Conservation (phyloP, 805 yeast species). For the Wilhelminamyces savonicus region DNA sequence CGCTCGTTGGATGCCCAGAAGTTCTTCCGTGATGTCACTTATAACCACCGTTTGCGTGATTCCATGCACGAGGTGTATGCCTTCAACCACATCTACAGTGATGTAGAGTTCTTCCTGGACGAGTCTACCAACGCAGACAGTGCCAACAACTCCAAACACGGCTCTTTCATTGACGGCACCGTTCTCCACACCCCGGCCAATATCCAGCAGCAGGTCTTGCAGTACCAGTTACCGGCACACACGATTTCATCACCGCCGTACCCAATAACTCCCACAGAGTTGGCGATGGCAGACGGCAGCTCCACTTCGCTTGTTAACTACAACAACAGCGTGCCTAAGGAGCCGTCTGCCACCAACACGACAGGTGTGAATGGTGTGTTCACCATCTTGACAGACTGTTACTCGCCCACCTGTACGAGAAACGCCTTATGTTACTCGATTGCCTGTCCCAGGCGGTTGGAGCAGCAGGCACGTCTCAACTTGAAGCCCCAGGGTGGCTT, state of each 20-base stretch:
- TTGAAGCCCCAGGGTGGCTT: constrained; percentile 85
- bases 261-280: too few relatives aligned
- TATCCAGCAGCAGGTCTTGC: constrained; percentile 10
- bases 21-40: constrained; percentile 90
- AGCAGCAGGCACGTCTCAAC: constrained; percentile 89
- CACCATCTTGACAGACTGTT: constrained; percentile 87
- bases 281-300: too few relatives aligned
- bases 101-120: constrained; percentile 35
- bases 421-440: constrained; percentile 87
- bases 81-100: constrained; percentile 54
- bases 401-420: constrained; percentile 92
- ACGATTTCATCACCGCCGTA: too few relatives aligned
- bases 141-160: constrained; percentile 19
- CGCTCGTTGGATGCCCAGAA: constrained; percentile 92
- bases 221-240: constrained; percentile 14
- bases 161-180: constrained; percentile 16
- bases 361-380: constrained; percentile 81
- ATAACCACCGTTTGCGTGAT: constrained; percentile 88
- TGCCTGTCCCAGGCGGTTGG: constrained; percentile 92
- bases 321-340: constrained; percentile 10
- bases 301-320: constrained; percentile 11
- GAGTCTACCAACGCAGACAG: constrained; percentile 14
- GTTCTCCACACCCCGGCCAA: constrained; percentile 7
- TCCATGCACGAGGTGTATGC: constrained; percentile 83
- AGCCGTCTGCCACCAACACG: too few relatives aligned